Base-by-base conservation (phyloP, 169 alveolate species). In the Eimeria necatrix region DNA sequence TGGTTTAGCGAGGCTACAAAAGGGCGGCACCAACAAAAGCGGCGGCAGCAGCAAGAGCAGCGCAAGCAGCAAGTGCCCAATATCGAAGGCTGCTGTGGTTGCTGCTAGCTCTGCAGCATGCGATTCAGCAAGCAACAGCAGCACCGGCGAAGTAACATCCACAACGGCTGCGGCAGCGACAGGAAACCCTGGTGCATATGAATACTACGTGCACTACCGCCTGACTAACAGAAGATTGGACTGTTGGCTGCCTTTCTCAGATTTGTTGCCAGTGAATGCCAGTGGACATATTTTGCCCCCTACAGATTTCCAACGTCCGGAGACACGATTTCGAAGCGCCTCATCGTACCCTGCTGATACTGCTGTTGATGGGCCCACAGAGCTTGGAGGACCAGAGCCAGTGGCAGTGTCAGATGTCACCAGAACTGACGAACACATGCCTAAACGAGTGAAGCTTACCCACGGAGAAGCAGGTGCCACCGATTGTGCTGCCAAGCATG, bases 221-320 rank as follows among this genome's bases (percentile, higher is more conserved):
- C 91, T 85, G 18, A 80, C 76, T 46, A 90, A 95, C 93, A 85
- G 95, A 26, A 90, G 95, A 80, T 16, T 56, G 71, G 96, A 93
- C 52, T 84, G 80, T 73, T 87, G 96, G 95, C 68, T 80, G 56
- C 84, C 70, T 12, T 94, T 94, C 71, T 48, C 81, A 46, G 87
- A 89, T 22, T 24, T 92, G 53, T 87, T 85, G 20, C 95, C 86
- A 6, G 85, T 94, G 59, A 78, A 80, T 52, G 89, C 80, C 48
- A 18, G 32, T 32, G 95, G 95, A 49, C 91, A 48, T 9, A 71
- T 78, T 14, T 70, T 91, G 56, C 89, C 49, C 22, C 87, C 74
- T 9, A 74, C 94, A 49, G 89, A 78, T 0, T 81, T 12, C 74
- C 71, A 81, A 9, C 93, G 32, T 12, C 64, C 68, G 22, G 64